A percentile compares a stretch with the other conserved stretches of the same genome.
phyloP scores from a whole-genome alignment of 257 asterid species.

The Forsythia viridissima region DNA sequence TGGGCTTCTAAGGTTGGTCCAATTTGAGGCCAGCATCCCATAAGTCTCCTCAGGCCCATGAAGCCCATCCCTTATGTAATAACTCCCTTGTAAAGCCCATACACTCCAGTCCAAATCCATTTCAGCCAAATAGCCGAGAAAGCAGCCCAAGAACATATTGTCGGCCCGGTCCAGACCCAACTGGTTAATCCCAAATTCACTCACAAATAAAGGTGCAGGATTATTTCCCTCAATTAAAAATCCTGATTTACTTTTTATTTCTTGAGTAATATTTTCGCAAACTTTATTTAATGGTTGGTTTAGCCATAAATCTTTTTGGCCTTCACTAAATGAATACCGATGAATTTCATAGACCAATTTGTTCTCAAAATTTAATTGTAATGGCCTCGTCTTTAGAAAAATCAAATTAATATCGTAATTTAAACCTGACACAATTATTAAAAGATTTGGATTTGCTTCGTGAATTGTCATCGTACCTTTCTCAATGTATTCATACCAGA shows the following conservation, averaged over 20 bases:
- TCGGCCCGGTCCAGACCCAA: conserved; percentile 28
- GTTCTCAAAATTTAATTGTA: conserved; percentile 20
- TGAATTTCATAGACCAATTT: conserved; percentile 59
- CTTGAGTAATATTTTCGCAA: conserved; percentile 29
- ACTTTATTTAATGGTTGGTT: conserved; percentile 24
- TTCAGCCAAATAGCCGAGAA: conserved; percentile 40
- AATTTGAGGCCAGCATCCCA: conserved; percentile 42
- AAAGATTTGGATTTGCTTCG: conserved; percentile 41
- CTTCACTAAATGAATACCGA: conserved; percentile 40
- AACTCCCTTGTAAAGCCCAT: conserved; percentile 66
- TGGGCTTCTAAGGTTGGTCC: conserved; percentile 46
- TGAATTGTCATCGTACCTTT: conserved; percentile 45
- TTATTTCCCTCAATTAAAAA: conserved; percentile 38
- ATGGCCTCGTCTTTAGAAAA: conserved; percentile 37
- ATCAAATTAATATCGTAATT: conserved; percentile 38
- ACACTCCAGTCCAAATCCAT: conserved; percentile 61
- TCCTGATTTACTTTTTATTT: conserved; percentile 29
- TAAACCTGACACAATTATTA: conserved; percentile 52
- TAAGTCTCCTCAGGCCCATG: conserved; percentile 42
- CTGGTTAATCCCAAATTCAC: conserved; percentile 58
- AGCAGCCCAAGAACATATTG: conserved; percentile 38
- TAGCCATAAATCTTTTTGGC: conserved; percentile 26
- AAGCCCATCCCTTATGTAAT: conserved; percentile 38
- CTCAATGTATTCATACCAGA: conserved; percentile 43
- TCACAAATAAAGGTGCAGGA: conserved; percentile 50